Evolutionary conservation across 306 rosid species (phyloP).

Genomic region (Inga leiocalycina): DNA sequence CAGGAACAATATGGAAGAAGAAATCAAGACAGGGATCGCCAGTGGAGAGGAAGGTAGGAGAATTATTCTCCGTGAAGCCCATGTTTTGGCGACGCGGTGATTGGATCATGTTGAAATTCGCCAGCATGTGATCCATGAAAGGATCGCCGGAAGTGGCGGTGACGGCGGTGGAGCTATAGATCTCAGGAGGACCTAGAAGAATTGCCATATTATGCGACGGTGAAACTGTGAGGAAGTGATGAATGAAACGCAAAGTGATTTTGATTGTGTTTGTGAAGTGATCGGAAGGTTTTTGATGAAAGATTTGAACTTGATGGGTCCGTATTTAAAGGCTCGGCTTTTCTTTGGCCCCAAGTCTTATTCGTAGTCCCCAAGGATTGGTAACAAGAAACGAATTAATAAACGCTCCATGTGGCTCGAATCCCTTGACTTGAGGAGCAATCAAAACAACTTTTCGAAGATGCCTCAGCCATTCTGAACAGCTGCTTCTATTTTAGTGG

Average conservation of each 20-base stretch:
- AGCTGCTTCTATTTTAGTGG: too few relatives aligned
- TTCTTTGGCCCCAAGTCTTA: not conserved
- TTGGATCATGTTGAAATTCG: slow-evolving; percentile 40
- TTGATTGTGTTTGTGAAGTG: too few relatives aligned
- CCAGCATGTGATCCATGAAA: slow-evolving; percentile 15
- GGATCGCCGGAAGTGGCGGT: slow-evolving; percentile 11
- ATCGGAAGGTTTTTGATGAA: not conserved
- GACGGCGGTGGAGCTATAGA: slow-evolving; percentile 13
- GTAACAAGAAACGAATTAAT: not conserved
- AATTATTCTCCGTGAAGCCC: slow-evolving; percentile 32
- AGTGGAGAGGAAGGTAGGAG: slow-evolving; percentile 29
- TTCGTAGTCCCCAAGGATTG: not conserved
- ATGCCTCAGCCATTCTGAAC: too few relatives aligned
- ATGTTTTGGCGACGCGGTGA: not conserved
- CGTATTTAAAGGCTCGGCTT: too few relatives aligned
- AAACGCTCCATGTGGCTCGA: not conserved
- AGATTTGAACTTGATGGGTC: not conserved
- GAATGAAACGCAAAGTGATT: not conserved
- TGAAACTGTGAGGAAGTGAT: not conserved
- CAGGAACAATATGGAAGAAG: slow-evolving; percentile 35
- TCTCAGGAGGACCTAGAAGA: slow-evolving; percentile 69
- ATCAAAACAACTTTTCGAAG: too few relatives aligned
- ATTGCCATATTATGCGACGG: slow-evolving; percentile 42
- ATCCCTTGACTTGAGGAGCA: not conserved
- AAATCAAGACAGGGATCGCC: slow-evolving; percentile 28